Conservation (phyloP, 1,139 yeast species). For the Geotrichum bryndzae region DNA sequence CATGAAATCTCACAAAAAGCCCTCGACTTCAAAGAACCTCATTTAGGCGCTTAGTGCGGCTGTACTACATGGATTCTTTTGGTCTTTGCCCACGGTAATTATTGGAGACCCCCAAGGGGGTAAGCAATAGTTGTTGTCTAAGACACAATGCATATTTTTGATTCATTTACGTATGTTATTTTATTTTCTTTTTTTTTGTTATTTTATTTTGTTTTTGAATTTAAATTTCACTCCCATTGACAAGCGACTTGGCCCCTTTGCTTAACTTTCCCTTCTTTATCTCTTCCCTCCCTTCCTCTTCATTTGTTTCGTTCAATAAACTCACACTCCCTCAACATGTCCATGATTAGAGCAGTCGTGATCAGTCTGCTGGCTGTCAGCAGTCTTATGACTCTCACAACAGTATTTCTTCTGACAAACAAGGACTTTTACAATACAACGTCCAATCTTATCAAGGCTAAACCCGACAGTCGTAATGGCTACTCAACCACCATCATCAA, state of each 20-base stretch:
- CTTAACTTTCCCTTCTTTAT: neutral
- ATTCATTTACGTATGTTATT: too few relatives aligned
- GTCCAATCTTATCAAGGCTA: neutral
- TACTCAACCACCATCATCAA: neutral
- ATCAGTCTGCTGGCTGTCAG: neutral
- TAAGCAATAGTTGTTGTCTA: too few relatives aligned
- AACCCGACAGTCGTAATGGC: neutral
- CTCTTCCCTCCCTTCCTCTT: too few relatives aligned
- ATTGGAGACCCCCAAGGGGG: too few relatives aligned
- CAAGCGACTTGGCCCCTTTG: neutral
- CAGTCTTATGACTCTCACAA: neutral
- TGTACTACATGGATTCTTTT: too few relatives aligned
- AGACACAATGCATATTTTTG: too few relatives aligned
- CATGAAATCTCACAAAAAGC: too few relatives aligned
- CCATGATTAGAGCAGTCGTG: neutral
- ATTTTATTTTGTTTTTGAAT: too few relatives aligned
- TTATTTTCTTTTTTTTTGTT: too few relatives aligned
- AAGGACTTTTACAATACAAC: neutral
- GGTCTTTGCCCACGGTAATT: too few relatives aligned
- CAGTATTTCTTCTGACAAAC: neutral
- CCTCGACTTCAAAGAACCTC: too few relatives aligned
- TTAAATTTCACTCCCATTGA: neutral
- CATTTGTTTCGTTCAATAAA: neutral
- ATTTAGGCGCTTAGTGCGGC: too few relatives aligned
- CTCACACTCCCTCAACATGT: neutral